Percentiles rank a stretch among this genome's conserved stretches.
phyloP scores from a whole-genome alignment of 2,329 filamentous ascomycete species.

The Macroventuria anomochaeta region DNA sequence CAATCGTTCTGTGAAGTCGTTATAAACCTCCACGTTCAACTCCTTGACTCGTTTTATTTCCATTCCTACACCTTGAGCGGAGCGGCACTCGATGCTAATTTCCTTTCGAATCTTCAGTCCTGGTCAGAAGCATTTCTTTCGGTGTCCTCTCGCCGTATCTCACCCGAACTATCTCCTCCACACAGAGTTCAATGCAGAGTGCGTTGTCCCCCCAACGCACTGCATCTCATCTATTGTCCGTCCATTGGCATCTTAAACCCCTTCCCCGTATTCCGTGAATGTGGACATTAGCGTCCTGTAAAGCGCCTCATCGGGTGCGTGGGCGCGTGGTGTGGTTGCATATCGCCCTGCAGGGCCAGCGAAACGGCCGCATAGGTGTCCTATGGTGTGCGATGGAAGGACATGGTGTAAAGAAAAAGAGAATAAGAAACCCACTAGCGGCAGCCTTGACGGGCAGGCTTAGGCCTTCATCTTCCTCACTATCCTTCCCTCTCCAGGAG shows the following conservation, averaged over 20 bases:
- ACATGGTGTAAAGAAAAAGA: not conserved
- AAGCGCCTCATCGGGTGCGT: constrained; percentile 18
- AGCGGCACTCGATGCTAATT: not conserved
- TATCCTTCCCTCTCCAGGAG: not conserved
- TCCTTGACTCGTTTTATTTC: not conserved
- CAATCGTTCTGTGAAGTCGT: not conserved
- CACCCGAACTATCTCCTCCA: not conserved
- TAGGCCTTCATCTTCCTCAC: constrained; percentile 14
- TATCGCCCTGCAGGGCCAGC: constrained; percentile 36
- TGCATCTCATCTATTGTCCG: constrained; percentile 18
- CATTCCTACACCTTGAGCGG: too few species aligned
- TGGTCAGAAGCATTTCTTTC: not conserved
- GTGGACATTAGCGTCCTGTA: constrained; percentile 20
- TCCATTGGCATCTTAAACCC: constrained; percentile 23
- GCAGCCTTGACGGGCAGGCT: constrained; percentile 4
- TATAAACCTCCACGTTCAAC: not conserved
- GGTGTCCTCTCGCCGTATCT: not conserved
- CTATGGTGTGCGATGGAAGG: constrained; percentile 8
- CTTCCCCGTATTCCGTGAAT: constrained; percentile 27
- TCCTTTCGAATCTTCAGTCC: too few species aligned
- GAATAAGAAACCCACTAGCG: constrained; percentile 28
- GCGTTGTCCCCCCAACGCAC: constrained; percentile 37
- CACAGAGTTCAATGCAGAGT: constrained; percentile 38
- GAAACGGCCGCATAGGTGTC: constrained; percentile 27
- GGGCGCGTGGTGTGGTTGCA: constrained; percentile 36